A percentile compares a stretch with the other conserved stretches of the same genome.
These are phyloP conservation scores for Diaporthe aspalathi DNA, from an alignment of 2,329 filamentous ascomycete species.

Conservation along the genomic window DNA sequence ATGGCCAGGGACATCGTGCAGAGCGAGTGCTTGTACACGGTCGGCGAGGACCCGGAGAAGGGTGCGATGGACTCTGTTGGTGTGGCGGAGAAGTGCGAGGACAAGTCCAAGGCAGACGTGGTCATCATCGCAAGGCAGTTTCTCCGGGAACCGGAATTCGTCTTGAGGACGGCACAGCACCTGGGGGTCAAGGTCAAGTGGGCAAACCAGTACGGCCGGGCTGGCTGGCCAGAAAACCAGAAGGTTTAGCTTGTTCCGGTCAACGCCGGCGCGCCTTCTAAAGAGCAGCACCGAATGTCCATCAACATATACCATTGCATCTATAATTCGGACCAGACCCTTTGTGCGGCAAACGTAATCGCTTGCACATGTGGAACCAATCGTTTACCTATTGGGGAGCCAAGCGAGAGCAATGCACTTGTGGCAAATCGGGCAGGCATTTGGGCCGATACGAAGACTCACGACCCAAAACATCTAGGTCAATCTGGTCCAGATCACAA, in stretches of 20 bases:
- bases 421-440: neutral
- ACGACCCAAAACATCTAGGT: neutral
- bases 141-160: constrained; percentile 83
- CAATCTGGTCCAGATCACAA: no score
- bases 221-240: constrained; percentile 42
- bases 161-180: constrained; percentile 78
- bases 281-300: neutral
- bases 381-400: neutral
- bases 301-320: neutral
- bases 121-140: constrained; percentile 81
- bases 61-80: constrained; percentile 42
- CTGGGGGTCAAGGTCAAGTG: constrained; percentile 77
- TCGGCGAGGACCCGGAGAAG: constrained; percentile 55
- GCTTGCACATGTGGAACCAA: neutral
- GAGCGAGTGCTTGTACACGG: constrained; percentile 48
- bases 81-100: constrained; percentile 52
- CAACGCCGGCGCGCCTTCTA: neutral
- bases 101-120: constrained; percentile 70
- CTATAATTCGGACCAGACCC: no score
- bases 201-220: constrained; percentile 73
- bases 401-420: neutral
- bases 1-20: constrained; percentile 72
- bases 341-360: neutral
- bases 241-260: constrained; percentile 35
- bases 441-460: no score